Evolutionary conservation across 2,329 filamentous ascomycete species (phyloP).

Genomic region (Xylaria sp.): DNA sequence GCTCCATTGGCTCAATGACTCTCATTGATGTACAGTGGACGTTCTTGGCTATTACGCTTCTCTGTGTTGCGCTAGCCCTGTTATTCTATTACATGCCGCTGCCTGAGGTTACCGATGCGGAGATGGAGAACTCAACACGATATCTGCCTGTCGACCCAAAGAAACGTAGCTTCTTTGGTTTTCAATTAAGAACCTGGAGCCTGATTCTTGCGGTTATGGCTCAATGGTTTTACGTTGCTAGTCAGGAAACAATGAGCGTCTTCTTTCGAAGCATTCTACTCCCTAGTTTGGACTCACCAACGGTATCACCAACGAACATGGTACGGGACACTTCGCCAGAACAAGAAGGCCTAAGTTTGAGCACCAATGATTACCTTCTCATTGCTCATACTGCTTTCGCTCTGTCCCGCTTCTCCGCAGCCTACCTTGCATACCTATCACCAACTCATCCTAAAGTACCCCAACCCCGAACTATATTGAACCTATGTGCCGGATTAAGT

Average conservation of each 20-base stretch:
- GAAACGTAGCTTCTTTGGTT: constrained; percentile 59
- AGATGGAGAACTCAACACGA: constrained; percentile 61
- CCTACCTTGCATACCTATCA: constrained; percentile 69
- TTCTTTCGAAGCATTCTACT: constrained; percentile 66
- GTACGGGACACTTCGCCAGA: constrained; percentile 54
- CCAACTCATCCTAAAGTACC: constrained; percentile 62
- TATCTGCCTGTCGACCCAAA: constrained; percentile 61
- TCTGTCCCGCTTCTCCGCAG: constrained; percentile 75
- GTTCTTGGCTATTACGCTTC: constrained; percentile 81
- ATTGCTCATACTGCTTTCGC: constrained; percentile 79
- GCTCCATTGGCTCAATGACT: constrained; percentile 53
- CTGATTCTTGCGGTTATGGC: constrained; percentile 77
- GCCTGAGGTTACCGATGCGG: constrained; percentile 67
- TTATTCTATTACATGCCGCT: constrained; percentile 76
- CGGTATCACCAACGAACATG: neutral
- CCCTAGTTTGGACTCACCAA: constrained; percentile 39
- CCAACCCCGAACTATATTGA: constrained; percentile 75
- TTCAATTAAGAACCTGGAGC: constrained; percentile 64
- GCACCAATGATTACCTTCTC: constrained; percentile 73
- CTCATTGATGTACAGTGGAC: constrained; percentile 85
- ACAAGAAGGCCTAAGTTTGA: constrained; percentile 60
- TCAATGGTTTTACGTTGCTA: constrained; percentile 82
- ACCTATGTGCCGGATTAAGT: constrained; percentile 69
- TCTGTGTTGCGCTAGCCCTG: constrained; percentile 75
- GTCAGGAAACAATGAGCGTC: constrained; percentile 72